Evolutionary conservation across 2,329 filamentous ascomycete genomes (phyloP).

Genomic region (Penicillium sp.): DNA sequence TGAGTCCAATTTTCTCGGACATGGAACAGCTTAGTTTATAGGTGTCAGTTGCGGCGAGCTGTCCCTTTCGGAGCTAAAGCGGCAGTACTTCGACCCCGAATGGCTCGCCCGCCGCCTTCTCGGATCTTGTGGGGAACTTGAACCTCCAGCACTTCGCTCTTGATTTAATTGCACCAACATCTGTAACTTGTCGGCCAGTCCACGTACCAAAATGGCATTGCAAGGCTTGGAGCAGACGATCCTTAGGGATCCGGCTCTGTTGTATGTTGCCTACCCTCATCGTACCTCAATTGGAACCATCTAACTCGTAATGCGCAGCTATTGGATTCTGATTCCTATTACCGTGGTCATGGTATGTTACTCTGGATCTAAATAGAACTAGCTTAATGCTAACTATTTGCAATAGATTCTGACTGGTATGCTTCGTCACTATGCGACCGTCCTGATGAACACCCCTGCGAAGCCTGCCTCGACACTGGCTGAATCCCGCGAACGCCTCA

Average conservation of each 20-base stretch:
- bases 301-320: conserved; percentile 60
- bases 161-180: background rate
- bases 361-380: background rate
- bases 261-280: conserved; percentile 66
- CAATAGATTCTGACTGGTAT: conserved; percentile 84
- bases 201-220: conserved; percentile 68
- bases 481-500: conserved; percentile 77
- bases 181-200: conserved; percentile 4
- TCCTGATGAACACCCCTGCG: conserved; percentile 83
- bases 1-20: background rate
- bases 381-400: background rate
- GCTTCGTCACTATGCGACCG: conserved; percentile 91
- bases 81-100: conserved; percentile 19
- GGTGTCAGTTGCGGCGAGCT: conserved; percentile 40
- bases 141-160: conserved; percentile 10
- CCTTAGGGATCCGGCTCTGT: conserved; percentile 95
- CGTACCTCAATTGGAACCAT: background rate
- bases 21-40: background rate
- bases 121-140: conserved; percentile 23
- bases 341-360: conserved; percentile 85
- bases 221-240: conserved; percentile 89
- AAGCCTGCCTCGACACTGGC: conserved; percentile 72
- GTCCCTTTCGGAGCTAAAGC: conserved; percentile 39
- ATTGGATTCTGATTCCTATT: conserved; percentile 98
- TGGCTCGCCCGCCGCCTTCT: conserved; percentile 18